These are phyloP conservation scores for Hygrophoropsis aurantiaca DNA, from an alignment of 768 basidiomycete genomes.

Conservation along the genomic window DNA sequence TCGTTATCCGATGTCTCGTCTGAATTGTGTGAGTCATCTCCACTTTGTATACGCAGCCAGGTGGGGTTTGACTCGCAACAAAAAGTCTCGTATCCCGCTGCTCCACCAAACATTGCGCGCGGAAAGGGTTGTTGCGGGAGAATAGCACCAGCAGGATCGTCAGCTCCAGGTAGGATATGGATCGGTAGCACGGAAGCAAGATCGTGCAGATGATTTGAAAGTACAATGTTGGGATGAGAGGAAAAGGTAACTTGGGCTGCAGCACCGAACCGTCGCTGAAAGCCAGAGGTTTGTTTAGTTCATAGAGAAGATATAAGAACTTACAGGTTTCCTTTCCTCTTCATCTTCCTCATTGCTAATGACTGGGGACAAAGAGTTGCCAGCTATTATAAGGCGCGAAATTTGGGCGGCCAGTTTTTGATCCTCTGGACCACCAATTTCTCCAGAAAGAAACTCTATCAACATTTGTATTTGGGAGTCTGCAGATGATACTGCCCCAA, in stretches of 20 bases:
- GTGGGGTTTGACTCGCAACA: conserved; percentile 85
- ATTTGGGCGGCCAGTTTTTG: conserved; percentile 67
- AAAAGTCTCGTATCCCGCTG: conserved; percentile 60
- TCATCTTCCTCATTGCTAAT: conserved; percentile 32
- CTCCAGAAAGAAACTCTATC: conserved; percentile 87
- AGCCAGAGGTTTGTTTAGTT: conserved; percentile 13
- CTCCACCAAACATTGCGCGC: conserved; percentile 80
- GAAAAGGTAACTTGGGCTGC: conserved; percentile 55
- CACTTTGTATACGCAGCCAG: conserved; percentile 65
- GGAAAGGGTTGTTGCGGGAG: conserved; percentile 95
- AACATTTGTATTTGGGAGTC: conserved; percentile 83
- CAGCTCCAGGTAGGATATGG: conserved; percentile 84
- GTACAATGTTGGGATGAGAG: conserved; percentile 67
- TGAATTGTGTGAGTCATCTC: conserved; percentile 17
- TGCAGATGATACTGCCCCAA: conserved; percentile 60
- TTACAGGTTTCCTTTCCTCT: conserved; percentile 57
- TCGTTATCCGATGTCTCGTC: not conserved
- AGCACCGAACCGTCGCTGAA: conserved; percentile 68
- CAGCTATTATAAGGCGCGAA: conserved; percentile 84
- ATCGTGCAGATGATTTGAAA: conserved; percentile 73
- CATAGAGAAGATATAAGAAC: conserved; percentile 19
- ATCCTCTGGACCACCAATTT: conserved; percentile 70
- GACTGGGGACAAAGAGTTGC: conserved; percentile 76
- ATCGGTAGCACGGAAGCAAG: conserved; percentile 78
- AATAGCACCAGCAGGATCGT: conserved; percentile 85